Percentiles rank a stretch among this genome's conserved stretches.
Conservation (phyloP, 75 land plant species). For the Cryptomeria japonica region DNA sequence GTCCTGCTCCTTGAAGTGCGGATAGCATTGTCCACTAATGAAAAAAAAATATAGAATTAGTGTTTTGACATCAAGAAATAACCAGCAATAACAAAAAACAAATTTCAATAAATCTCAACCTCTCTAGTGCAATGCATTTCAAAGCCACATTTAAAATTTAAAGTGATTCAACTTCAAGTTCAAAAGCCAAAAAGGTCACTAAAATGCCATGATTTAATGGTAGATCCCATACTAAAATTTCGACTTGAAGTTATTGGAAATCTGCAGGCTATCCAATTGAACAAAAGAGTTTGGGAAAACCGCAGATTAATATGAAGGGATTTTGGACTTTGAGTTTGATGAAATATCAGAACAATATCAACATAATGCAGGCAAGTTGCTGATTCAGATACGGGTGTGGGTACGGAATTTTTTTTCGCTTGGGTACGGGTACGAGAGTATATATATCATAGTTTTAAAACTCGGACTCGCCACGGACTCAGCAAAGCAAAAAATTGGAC, state of each 20-base stretch:
- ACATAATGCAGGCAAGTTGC: not conserved
- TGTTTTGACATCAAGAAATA: not conserved
- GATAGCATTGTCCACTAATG: not conserved
- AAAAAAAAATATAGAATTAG: not conserved
- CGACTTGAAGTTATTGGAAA: not conserved
- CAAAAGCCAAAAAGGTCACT: not conserved
- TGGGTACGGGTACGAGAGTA: no score
- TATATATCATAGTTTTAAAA: no score
- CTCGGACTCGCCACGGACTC: no score
- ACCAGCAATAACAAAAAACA: not conserved
- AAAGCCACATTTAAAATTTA: not conserved
- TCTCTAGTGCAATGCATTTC: not conserved
- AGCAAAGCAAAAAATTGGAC: no score
- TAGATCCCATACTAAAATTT: not conserved
- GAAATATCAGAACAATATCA: not conserved
- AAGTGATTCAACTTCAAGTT: not conserved
- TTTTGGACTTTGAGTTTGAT: not conserved
- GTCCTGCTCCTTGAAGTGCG: not conserved
- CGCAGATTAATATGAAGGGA: no score
- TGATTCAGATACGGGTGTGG: no score
- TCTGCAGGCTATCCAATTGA: not conserved
- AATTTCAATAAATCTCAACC: not conserved
- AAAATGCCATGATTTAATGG: not conserved
- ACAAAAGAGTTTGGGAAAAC: no score
- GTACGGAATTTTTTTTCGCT: no score